These are phyloP conservation scores for Fraxinus ornus DNA, from an alignment of 305 asterid genomes.

Conservation along the genomic window DNA sequence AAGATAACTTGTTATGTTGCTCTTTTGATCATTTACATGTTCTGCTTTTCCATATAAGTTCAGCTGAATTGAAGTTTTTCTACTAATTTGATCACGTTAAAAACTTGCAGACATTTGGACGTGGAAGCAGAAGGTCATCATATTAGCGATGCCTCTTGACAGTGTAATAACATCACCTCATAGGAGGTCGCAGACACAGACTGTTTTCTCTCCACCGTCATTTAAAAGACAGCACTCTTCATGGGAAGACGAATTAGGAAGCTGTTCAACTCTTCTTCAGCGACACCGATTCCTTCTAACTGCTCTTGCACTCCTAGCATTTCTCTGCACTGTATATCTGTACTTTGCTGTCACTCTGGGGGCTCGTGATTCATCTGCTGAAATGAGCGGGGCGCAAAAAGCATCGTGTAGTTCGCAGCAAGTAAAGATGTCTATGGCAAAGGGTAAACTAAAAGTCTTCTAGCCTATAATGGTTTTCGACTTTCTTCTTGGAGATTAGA, in stretches of 20 bases:
- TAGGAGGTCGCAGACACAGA: constrained; percentile 74
- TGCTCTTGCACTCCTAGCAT: constrained; percentile 73
- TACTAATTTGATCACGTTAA: constrained; percentile 13
- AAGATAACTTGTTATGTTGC: neutral
- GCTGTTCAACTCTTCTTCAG: constrained; percentile 57
- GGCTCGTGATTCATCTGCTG: constrained; percentile 33
- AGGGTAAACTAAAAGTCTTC: constrained; percentile 51
- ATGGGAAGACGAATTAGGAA: constrained; percentile 57
- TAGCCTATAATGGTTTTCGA: constrained; percentile 18
- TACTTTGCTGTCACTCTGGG: constrained; percentile 96
- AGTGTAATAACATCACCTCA: constrained; percentile 78
- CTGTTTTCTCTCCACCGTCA: constrained; percentile 53
- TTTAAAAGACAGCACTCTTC: constrained; percentile 42
- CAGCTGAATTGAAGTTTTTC: neutral
- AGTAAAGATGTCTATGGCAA: constrained; percentile 31
- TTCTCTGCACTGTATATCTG: constrained; percentile 83
- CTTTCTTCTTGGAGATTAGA: constrained; percentile 11
- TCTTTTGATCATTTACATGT: neutral
- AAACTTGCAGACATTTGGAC: constrained; percentile 33
- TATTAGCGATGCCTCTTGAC: constrained; percentile 64
- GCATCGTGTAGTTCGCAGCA: constrained; percentile 39
- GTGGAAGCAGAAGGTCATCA: constrained; percentile 16
- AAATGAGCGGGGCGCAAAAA: constrained; percentile 36
- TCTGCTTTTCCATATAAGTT: neutral
- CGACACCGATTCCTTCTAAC: constrained; percentile 84